These are phyloP conservation scores for Talaromyces islandicus DNA, from an alignment of 2,329 filamentous ascomycete genomes.

Conservation along the genomic window DNA sequence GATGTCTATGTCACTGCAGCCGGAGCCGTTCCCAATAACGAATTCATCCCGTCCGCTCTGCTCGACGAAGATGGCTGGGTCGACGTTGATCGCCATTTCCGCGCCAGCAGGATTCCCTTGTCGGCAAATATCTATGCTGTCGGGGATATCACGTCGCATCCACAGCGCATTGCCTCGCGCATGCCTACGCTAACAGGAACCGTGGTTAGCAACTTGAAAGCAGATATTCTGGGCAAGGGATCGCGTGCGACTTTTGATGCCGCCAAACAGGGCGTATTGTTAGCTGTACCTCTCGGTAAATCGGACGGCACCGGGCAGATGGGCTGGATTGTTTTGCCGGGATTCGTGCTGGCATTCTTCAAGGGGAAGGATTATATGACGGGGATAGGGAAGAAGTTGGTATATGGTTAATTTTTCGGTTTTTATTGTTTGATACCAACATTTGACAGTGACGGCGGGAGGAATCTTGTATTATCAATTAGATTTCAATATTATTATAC, in stretches of 20 bases:
- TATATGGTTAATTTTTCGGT: constrained; percentile 1
- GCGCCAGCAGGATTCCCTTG: constrained; percentile 15
- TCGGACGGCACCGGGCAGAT: constrained; percentile 12
- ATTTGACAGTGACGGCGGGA: background rate
- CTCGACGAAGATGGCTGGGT: constrained; percentile 46
- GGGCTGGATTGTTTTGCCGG: constrained; percentile 7
- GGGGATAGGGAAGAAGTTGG: constrained; percentile 3
- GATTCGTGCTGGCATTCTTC: constrained; percentile 11
- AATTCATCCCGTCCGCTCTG: constrained; percentile 44
- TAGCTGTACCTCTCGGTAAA: constrained; percentile 13
- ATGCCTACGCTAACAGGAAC: constrained; percentile 7
- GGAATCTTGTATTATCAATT: background rate
- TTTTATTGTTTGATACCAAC: background rate
- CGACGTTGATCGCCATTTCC: constrained; percentile 35
- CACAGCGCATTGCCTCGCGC: constrained; percentile 14
- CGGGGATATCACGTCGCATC: constrained; percentile 25
- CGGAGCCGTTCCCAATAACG: constrained; percentile 48
- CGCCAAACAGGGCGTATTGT: background rate
- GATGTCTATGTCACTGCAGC: constrained; percentile 51
- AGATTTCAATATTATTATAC: background rate
- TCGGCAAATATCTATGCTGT: constrained; percentile 21
- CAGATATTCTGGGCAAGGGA: constrained; percentile 10
- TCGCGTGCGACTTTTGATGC: constrained; percentile 9
- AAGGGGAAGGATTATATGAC: constrained; percentile 18
- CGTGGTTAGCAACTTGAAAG: constrained; percentile 13